Evolutionary conservation across 2,329 filamentous ascomycete species (phyloP).

Genomic region (Colletotrichum gloeosporioides): DNA sequence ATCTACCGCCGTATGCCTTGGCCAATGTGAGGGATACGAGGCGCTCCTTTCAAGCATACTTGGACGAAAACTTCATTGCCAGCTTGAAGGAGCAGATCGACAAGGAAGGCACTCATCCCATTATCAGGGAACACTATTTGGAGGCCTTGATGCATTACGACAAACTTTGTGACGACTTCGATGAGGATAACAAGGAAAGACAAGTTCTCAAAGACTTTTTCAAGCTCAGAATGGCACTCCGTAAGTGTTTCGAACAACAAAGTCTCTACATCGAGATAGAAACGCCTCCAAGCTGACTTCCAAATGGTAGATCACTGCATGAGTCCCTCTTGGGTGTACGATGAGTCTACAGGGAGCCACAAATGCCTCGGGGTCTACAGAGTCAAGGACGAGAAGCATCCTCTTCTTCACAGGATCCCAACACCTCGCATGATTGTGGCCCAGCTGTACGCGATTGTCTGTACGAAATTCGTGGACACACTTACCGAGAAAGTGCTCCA

Average conservation of each 20-base stretch:
- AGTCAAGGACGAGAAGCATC: conserved; percentile 37
- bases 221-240: conserved; percentile 50
- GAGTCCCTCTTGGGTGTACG: conserved; percentile 44
- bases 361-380: conserved; percentile 27
- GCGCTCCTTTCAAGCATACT: conserved; percentile 38
- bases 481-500: conserved; percentile 37
- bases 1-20: conserved; percentile 46
- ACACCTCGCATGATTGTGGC: conserved; percentile 50
- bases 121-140: conserved; percentile 15
- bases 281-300: conserved; percentile 32
- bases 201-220: conserved; percentile 46
- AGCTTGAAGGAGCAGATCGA: conserved; percentile 3
- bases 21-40: conserved; percentile 39
- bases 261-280: background rate
- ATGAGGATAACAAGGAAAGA: conserved; percentile 28
- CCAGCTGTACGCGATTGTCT: conserved; percentile 49
- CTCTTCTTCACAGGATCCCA: conserved; percentile 41
- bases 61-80: conserved; percentile 24
- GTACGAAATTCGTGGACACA: conserved; percentile 37
- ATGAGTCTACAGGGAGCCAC: conserved; percentile 46
- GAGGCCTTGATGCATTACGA: conserved; percentile 25
- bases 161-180: conserved; percentile 10
- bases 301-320: conserved; percentile 31
- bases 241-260: conserved; percentile 37
- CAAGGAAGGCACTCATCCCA: background rate